phyloP scores from a whole-genome alignment of 345 rosid species.

The Physaria fendleri region DNA sequence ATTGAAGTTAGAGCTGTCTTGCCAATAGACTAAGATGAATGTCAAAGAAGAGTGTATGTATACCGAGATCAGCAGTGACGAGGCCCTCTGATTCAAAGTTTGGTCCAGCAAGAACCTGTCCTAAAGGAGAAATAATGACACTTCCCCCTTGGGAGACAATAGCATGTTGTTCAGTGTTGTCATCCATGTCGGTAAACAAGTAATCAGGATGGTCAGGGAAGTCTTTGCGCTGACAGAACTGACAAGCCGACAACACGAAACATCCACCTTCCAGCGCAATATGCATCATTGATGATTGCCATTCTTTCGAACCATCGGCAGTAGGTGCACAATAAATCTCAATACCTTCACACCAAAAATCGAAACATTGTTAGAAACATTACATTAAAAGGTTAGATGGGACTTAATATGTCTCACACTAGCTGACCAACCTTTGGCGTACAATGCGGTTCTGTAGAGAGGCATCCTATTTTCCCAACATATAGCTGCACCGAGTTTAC shows the following conservation, averaged over 20 bases:
- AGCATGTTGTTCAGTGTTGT: constrained; percentile 44
- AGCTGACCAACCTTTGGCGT: constrained; percentile 71
- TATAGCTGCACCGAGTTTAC: constrained; percentile 86
- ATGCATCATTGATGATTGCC: constrained; percentile 84
- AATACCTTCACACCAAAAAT: constrained; percentile 36
- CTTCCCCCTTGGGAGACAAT: constrained; percentile 84
- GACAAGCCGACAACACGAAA: constrained; percentile 74
- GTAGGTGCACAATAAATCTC: constrained; percentile 95
- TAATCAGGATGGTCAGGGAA: constrained; percentile 80
- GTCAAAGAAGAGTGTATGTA: background rate
- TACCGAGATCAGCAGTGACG: constrained; percentile 82
- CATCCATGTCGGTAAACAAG: constrained; percentile 42
- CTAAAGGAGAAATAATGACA: constrained; percentile 80
- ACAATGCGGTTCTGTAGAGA: constrained; percentile 75
- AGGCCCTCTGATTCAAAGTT: constrained; percentile 87
- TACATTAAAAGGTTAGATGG: background rate
- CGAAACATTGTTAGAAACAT: background rate
- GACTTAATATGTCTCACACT: too few species aligned
- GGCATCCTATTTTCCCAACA: constrained; percentile 98
- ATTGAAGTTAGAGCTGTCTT: too few species aligned
- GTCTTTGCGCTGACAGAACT: constrained; percentile 64
- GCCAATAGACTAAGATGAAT: too few species aligned
- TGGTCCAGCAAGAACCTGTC: constrained; percentile 78
- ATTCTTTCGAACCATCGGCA: constrained; percentile 55
- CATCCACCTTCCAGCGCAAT: constrained; percentile 93